Conservation (phyloP, 75 land plant genomes). For the Sequoiadendron giganteum region DNA sequence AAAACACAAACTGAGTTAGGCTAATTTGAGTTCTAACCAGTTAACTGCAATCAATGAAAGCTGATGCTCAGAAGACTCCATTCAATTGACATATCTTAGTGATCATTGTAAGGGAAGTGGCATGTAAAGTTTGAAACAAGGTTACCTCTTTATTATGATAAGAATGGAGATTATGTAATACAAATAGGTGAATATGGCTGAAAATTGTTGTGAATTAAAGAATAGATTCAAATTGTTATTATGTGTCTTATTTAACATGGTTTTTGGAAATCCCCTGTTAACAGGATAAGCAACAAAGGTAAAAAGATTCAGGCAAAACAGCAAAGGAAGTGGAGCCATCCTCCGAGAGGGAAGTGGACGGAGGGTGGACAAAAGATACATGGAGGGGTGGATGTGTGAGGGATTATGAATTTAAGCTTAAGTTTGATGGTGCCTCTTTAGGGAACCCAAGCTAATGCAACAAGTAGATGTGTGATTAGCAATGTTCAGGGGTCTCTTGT, state of each 20-base stretch:
- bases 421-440: too few relatives aligned
- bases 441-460: too few relatives aligned
- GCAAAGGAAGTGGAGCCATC: too few relatives aligned
- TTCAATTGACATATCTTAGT: neutral
- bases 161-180: neutral
- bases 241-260: neutral
- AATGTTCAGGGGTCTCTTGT: too few relatives aligned
- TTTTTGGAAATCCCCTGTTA: neutral
- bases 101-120: neutral
- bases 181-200: neutral
- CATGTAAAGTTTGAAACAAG: neutral
- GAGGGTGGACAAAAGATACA: too few relatives aligned
- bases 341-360: too few relatives aligned
- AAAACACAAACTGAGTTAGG: neutral
- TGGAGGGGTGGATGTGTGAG: too few relatives aligned
- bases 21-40: neutral
- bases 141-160: too few relatives aligned
- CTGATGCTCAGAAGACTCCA: neutral
- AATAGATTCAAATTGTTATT: neutral
- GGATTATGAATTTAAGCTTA: too few relatives aligned
- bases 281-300: neutral
- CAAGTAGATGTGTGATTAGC: too few relatives aligned
- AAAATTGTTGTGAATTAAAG: neutral
- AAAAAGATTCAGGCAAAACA: too few relatives aligned
- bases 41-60: neutral